phyloP scores from a whole-genome alignment of 2,329 filamentous ascomycete genomes.

The Alternaria ethzedia region DNA sequence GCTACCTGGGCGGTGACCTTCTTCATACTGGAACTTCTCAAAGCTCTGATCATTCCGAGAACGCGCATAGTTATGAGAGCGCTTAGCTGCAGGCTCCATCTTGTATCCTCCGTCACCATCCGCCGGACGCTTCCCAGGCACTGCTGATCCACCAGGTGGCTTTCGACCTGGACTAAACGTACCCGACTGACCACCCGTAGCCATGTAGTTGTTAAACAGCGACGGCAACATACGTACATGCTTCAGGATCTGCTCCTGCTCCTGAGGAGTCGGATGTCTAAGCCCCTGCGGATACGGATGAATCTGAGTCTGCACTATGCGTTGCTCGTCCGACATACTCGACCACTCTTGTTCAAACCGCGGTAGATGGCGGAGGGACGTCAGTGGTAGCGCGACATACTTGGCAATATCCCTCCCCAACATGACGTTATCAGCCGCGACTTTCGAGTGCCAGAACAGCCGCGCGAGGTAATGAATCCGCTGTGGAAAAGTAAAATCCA shows the following conservation, averaged over 20 bases:
- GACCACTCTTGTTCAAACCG: not conserved
- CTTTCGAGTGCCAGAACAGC: slow-evolving; percentile 3
- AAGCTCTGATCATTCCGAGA: not conserved
- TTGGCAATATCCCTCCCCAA: not conserved
- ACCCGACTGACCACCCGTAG: not conserved
- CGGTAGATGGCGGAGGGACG: not conserved
- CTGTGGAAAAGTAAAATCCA: slow-evolving; percentile 5
- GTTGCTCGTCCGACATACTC: not conserved
- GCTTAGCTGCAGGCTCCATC: not conserved
- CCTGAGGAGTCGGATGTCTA: not conserved
- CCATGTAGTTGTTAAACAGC: not conserved
- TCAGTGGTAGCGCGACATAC: not conserved
- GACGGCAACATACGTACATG: not conserved
- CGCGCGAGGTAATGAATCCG: slow-evolving; percentile 1
- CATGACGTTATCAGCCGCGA: slow-evolving; percentile 5
- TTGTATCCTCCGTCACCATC: not conserved
- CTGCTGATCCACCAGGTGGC: not conserved
- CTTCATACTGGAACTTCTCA: not conserved
- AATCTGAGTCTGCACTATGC: not conserved
- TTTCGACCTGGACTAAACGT: not conserved
- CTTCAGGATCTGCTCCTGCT: not conserved
- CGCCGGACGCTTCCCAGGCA: not conserved
- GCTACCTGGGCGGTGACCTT: not conserved
- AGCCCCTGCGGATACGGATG: not conserved
- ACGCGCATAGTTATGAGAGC: not conserved